phyloP scores from a whole-genome alignment of 2,329 filamentous ascomycete genomes.

The Aspergillus brasiliensis region DNA sequence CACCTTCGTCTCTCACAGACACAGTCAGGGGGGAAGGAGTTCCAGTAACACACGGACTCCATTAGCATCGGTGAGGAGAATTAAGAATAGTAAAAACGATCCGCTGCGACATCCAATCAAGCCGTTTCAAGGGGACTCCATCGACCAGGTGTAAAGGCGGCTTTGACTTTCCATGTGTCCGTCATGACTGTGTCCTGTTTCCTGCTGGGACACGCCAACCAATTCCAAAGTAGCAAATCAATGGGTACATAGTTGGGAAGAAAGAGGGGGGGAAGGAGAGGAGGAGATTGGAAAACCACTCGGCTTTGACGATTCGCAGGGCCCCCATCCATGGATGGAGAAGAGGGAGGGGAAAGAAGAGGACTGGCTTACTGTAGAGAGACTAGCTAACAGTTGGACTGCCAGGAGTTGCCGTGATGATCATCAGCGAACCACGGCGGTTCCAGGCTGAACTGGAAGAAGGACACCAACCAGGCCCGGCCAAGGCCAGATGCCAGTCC shows the following conservation, averaged over 20 bases:
- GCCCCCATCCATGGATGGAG: neutral
- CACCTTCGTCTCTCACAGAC: no score
- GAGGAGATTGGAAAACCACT: neutral
- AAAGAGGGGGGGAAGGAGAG: no score
- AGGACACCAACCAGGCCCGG: neutral
- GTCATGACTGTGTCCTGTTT: neutral
- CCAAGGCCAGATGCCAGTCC: neutral
- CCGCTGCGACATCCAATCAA: conserved; percentile 1
- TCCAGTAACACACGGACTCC: neutral
- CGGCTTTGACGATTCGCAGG: neutral
- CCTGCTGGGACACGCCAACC: neutral
- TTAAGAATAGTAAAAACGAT: conserved; percentile 10
- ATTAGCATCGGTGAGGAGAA: conserved; percentile 9
- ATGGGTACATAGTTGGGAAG: no score
- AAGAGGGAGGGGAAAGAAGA: no score
- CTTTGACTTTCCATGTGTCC: conserved; percentile 8
- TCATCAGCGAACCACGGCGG: conserved; percentile 1
- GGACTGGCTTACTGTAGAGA: no score
- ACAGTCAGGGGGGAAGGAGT: neutral
- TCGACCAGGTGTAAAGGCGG: conserved; percentile 5
- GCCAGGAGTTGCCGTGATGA: conserved; percentile 2
- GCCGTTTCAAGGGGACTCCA: neutral
- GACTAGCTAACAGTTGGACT: no score
- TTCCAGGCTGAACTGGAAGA: neutral
- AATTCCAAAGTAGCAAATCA: neutral